Base-by-base conservation (phyloP, 768 basidiomycete genomes). In the Termitomyces sp. region DNA sequence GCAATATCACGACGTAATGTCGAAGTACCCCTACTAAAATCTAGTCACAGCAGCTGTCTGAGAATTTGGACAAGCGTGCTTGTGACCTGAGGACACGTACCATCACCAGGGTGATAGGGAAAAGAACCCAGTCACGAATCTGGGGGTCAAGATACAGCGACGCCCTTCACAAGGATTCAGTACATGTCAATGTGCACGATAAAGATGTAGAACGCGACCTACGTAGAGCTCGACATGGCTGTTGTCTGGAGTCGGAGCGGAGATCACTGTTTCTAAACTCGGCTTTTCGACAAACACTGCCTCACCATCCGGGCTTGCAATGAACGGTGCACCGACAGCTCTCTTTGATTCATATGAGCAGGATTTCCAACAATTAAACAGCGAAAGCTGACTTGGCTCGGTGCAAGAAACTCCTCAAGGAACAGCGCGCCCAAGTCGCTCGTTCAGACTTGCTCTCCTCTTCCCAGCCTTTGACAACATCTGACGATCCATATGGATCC, bases 51-150 rank as follows among this genome's bases (percentile, higher is more conserved):
- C 26, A 35, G 48, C 55, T 41, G 49, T 56, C 44, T 50, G 41
- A 33, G 51, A 48, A 46, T 16, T 55, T 54, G 43, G 43, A 20
- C 40, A 20, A 18, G 32, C 52, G 28, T 48, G 30, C 18, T 50
- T 43, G n/a, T 43, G 41, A 51, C 46, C 46, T 10, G 44, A 40
- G 33, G 56, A 55, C 61, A 75, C 84, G 67, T 63, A 93, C 95
- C 95, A 97, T 97, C 70, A 98, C 94, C 62, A 97, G 78, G 54
- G 95, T 98, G 75, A 98, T 97, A 55, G 95, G 95, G 75, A 98
- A 94, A 59, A 98, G 75, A 47, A 98, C 87, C 90, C 89, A 92
- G 69, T 91, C 93, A 66, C 95, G 86, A 72, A 98, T 98, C 74
- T 95, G 92, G 46, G 95, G 95, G 77, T 98, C 95, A 50, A 98